Evolutionary conservation across 306 rosid species (phyloP).

Genomic region (Mucuna pruriens): DNA sequence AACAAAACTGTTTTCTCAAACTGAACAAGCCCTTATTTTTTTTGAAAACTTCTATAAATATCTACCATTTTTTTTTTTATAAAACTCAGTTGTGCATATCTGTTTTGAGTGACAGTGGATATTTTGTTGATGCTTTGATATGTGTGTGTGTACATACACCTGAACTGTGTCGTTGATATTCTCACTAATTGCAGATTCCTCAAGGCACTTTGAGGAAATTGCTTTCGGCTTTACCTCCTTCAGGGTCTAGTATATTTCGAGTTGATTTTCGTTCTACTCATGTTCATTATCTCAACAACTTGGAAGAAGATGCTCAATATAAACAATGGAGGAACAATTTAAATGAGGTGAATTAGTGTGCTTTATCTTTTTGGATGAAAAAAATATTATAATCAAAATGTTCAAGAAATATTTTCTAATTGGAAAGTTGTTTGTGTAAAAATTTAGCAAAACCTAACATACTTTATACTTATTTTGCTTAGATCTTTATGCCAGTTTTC

Average conservation of each 20-base stretch:
- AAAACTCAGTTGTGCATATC: constrained; percentile 1
- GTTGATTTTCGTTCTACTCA: constrained; percentile 88
- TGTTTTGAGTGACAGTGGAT: neutral
- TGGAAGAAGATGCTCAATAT: constrained; percentile 94
- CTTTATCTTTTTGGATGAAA: neutral
- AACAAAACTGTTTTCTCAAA: neutral
- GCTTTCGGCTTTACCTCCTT: constrained; percentile 75
- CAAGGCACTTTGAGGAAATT: constrained; percentile 64
- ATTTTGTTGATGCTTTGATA: constrained; percentile 23
- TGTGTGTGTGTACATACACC: neutral
- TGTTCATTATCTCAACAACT: constrained; percentile 86
- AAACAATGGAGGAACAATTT: constrained; percentile 80
- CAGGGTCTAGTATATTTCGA: constrained; percentile 78
- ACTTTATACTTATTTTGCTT: neutral
- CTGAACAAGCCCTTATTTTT: neutral
- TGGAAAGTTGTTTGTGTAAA: neutral
- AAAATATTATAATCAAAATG: neutral
- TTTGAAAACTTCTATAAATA: neutral
- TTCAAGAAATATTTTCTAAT: constrained; percentile 5
- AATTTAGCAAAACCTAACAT: neutral
- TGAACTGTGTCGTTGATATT: constrained; percentile 9
- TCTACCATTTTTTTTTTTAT: neutral
- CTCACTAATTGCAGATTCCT: constrained; percentile 71
- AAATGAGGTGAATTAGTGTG: constrained; percentile 57
- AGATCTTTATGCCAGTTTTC: constrained; percentile 97